Base-by-base conservation (phyloP, 139 green algal genomes). In the Picochlorum sp. region DNA sequence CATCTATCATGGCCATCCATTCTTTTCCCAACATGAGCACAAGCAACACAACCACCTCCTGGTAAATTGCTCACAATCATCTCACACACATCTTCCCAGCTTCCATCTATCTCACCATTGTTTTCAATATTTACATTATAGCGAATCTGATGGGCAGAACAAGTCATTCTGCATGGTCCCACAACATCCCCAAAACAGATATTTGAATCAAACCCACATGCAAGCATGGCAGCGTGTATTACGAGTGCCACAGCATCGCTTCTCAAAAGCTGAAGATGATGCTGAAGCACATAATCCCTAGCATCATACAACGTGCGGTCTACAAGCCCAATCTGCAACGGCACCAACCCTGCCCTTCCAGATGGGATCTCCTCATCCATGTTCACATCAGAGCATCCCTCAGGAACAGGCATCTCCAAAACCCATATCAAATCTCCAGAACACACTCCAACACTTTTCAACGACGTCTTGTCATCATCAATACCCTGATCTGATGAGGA, bases 371-470 rank as follows among this genome's bases (percentile, higher is more conserved):
- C 47, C 16, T 26, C 45, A 51, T 15, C 47, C 16, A 54, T 26
- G n/a, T 54, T 20, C 47, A 26, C 15, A 54, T 26, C n/a, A 26
- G 47, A 1, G 6, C n/a, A 26, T 54, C n/a, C 18, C n/a, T 20
- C 18, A 20, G 15, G 0, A 54, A 7, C 16, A 26, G 47, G 47
- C 47, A 54, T 21, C 16, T 26, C 47, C 16, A 77, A 50, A 9
- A 77, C 30, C 74, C 74, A 81, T n/a, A 81, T 23, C 24, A 76
- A 41, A 28, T 81, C 74, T 24, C 74, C 74, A 45, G n/a, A 21
- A 44, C 65, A 64, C 15, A 81, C 51, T 9, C 73, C 64, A 20
- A 77, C 41, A 31, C 44, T 21, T 3, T 24, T 68, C 23, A 77
- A 21, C 0, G 38, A 34, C 6, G 67, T 59, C 4, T 66, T 51